Conservation (phyloP, 1,284 basidiomycete genomes). For the Marasmius tenuissimus region DNA sequence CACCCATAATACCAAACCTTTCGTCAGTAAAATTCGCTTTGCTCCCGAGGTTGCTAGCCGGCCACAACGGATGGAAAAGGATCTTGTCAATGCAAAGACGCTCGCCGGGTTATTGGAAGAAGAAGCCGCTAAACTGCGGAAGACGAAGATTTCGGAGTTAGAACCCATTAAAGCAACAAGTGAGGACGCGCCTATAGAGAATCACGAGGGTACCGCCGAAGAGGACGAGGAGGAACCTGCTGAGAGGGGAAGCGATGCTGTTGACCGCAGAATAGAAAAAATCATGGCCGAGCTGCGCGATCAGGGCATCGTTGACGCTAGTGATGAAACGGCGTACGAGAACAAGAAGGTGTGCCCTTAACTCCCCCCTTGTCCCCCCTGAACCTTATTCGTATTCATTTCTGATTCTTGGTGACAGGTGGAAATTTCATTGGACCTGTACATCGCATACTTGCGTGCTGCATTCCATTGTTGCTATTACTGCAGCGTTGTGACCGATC, state of each 20-base stretch:
- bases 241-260: conserved; percentile 65
- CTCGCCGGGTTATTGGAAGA: conserved; percentile 76
- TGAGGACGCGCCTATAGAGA: conserved; percentile 41
- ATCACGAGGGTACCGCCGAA: conserved; percentile 38
- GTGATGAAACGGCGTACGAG: conserved; percentile 64
- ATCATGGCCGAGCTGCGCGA: conserved; percentile 66
- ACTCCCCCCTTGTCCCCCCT: not conserved
- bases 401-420: conserved; percentile 39
- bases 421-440: conserved; percentile 79
- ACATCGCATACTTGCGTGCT: conserved; percentile 80
- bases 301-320: conserved; percentile 55
- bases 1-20: conserved; percentile 77
- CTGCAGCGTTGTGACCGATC: conserved; percentile 88
- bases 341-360: conserved; percentile 58
- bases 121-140: conserved; percentile 55
- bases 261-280: conserved; percentile 76
- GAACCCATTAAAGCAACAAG: conserved; percentile 27
- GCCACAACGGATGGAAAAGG: conserved; percentile 76
- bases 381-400: not conserved
- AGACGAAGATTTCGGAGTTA: conserved; percentile 32
- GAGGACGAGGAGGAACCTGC: conserved; percentile 57
- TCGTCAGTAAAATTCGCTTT: conserved; percentile 74
- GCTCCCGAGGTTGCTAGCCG: conserved; percentile 81
- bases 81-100: conserved; percentile 70
- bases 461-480: conserved; percentile 94